A percentile compares a stretch with the other conserved stretches of the same genome.
phyloP scores from a whole-genome alignment of 2,329 filamentous ascomycete species.

The Pezicula rhizophila region DNA sequence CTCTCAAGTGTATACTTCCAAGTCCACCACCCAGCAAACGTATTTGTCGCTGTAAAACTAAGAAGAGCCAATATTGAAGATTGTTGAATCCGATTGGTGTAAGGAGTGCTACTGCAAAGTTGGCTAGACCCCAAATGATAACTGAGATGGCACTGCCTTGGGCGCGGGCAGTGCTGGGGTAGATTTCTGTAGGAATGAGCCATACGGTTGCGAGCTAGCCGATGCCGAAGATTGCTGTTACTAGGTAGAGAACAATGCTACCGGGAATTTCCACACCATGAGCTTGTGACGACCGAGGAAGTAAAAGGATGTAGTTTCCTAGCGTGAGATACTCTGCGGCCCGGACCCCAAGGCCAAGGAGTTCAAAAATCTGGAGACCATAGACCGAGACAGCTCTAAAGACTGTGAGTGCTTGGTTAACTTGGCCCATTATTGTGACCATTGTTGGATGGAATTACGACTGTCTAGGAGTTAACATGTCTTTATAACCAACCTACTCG shows the following conservation, averaged over 20 bases:
- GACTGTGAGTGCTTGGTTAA: conserved; percentile 53
- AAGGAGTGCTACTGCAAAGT: conserved; percentile 50
- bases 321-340: conserved; percentile 51
- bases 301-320: conserved; percentile 55
- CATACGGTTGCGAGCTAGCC: conserved; percentile 54
- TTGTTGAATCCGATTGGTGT: conserved; percentile 56
- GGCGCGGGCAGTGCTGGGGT: conserved; percentile 46
- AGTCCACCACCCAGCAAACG: conserved; percentile 48
- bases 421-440: conserved; percentile 55
- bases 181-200: conserved; percentile 55
- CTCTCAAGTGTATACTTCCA: conserved; percentile 45
- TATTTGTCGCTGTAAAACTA: conserved; percentile 48
- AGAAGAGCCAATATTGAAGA: conserved; percentile 50
- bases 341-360: conserved; percentile 47
- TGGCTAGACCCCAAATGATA: conserved; percentile 50
- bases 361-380: conserved; percentile 57
- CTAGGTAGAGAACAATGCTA: conserved; percentile 45
- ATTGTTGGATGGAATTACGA: conserved; percentile 55
- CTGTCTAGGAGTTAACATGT: conserved; percentile 50
- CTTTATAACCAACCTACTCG: conserved; percentile 42
- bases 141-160: conserved; percentile 49
- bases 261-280: conserved; percentile 46
- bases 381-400: conserved; percentile 58
- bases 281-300: conserved; percentile 49
- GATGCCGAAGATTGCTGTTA: conserved; percentile 55